Conservation (phyloP, 2,329 filamentous ascomycete species). For the Ophiocordyceps unilateralis region DNA sequence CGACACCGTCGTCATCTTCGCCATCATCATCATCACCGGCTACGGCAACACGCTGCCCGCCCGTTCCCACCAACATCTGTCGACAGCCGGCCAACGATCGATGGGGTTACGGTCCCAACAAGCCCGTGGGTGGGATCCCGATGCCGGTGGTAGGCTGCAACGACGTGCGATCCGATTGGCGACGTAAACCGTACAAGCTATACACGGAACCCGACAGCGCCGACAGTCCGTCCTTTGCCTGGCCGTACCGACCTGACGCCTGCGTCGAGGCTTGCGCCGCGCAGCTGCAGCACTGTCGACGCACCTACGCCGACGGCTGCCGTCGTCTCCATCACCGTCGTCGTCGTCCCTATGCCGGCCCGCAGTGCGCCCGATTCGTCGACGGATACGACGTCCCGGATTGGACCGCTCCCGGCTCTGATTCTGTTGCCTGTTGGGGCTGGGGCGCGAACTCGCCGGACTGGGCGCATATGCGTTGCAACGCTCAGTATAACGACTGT, state of each 20-base stretch:
- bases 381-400: too few species aligned
- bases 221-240: constrained; percentile 26
- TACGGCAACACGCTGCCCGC: constrained; percentile 19
- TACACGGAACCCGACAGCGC: constrained; percentile 26
- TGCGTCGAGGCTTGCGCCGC: constrained; percentile 35
- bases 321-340: background rate
- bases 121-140: constrained; percentile 31
- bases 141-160: constrained; percentile 38
- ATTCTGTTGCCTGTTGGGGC: constrained; percentile 8
- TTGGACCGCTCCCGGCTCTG: constrained; percentile 5
- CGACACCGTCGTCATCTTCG: background rate
- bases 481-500: constrained; percentile 31
- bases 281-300: constrained; percentile 30
- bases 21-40: constrained; percentile 2
- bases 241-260: constrained; percentile 18
- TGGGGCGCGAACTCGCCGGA: constrained; percentile 13
- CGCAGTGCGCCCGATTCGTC: too few species aligned
- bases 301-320: constrained; percentile 32
- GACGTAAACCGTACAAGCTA: constrained; percentile 30
- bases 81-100: constrained; percentile 34
- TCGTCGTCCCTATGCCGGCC: too few species aligned
- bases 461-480: constrained; percentile 24
- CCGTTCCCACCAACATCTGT: constrained; percentile 34
- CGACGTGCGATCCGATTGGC: constrained; percentile 25
- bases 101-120: constrained; percentile 51